Evolutionary conservation across 805 yeast species (phyloP), one percentile per base, ranked within the genome.

Genomic region (Sugiyamaella valdiviana): DNA sequence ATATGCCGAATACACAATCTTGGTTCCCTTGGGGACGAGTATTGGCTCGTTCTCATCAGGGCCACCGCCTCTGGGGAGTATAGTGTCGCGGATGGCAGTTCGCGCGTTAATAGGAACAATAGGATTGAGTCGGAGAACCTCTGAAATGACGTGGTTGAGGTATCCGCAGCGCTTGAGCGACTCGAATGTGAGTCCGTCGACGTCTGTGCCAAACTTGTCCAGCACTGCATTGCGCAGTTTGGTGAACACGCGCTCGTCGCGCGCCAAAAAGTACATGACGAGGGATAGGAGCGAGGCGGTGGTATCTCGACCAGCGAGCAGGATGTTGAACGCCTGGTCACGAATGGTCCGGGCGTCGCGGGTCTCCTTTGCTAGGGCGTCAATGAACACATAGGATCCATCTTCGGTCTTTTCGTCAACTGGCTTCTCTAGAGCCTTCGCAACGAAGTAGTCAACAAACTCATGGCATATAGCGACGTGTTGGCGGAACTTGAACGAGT

Each of bases 261-360:
- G 65, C 10, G 76, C 70, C 46, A 76, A 65, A 56, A 74, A 74
- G 53, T 63, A 73, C 43, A 75, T 63, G 19, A 69, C 58, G 58
- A 69, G 74, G n/a, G 77, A 68, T 48, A 76, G 67, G 32, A 74
- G 62, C 3, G 75, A 71, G 7, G 80, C 80, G 12, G 81, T 76
- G 40, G 80, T 76, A 56, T 77, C 80, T 56, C 81, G 68, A 24
- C 79, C 80, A 15, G 81, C 81, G 19, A 76, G 60, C 49, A 76
- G 65, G 48, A 77, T 71, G 57, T 74, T 76, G 59, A 76, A 64
- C 37, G 74, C 65, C 61, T 77, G 80, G 58, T 74, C 78, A 44
- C 79, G 66, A 50, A 76, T 70, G 15, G 69, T 67, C 45, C 51
- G 61, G 17, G 76, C 75, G 55, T 77, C 73, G 48, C 71, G 66